Evolutionary conservation across 441 rosid species (phyloP), one percentile per base, ranked within the genome.

Genomic region (Euphorbia corollata): DNA sequence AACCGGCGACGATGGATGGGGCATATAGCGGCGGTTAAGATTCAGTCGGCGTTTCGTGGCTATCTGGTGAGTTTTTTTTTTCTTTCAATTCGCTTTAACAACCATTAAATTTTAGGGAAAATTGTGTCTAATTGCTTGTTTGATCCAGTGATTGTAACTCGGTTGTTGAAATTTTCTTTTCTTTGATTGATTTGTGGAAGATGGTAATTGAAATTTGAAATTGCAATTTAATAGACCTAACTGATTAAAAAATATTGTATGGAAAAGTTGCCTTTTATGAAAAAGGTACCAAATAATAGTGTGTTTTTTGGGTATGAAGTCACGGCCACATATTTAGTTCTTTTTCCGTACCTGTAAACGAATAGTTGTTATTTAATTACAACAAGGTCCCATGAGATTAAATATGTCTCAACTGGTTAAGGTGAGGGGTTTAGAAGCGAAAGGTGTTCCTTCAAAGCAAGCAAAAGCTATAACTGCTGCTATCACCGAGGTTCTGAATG

Each of bases 41-140:
- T 94, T 62, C 99, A 94, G 68, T 85, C 99, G 5, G 84, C 84
- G 6, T 94, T 94, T 75, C 99, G 99, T 15, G 98, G 98, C 6
- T 94, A 89, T 74, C 80, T 94, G 92, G 99, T 94, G 65, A 67
- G 83, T 77, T 22, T 68, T 39, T 50, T 45, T 5, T 57, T n/a
- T n/a, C n/a, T 30, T 51, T 6, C 64, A 54, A 58, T 50, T 65
- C 69, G n/a, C 56, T 15, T 12, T 16, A 51, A 9, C 9, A 38
- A 43, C 59, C 51, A 5, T 57, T 63, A 4, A 19, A 22, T 22
- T 59, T 16, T 38, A 59, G 38, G 71, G 41, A 15, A 8, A n/a
- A 45, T 56, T 56, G 6, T 58, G 69, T 55, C 15, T 6, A 27
- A 36, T 39, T 39, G 11, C 24, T 32, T 36, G 48, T 32, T 20